Percentiles rank a stretch among this genome's conserved stretches.
These are phyloP conservation scores for Mikania micrantha DNA, from an alignment of 129 eudicot genomes.

Conservation along the genomic window DNA sequence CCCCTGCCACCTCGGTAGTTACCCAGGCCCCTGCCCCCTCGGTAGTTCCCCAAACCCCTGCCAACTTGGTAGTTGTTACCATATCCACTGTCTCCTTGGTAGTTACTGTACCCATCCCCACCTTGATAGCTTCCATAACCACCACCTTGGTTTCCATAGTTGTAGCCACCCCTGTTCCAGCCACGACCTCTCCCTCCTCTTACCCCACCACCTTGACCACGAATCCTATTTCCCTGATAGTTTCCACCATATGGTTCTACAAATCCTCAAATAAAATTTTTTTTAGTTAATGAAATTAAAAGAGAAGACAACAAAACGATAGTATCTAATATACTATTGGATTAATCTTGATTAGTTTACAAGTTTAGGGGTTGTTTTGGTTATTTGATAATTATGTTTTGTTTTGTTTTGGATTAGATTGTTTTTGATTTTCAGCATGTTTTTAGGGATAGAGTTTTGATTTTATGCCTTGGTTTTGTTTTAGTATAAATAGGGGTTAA, in stretches of 20 bases:
- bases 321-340: no score
- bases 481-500: no score
- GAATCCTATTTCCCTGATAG: constrained; percentile 32
- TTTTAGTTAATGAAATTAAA: background rate
- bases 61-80: constrained; percentile 20
- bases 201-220: constrained; percentile 64
- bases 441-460: no score
- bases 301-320: background rate
- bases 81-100: constrained; percentile 28
- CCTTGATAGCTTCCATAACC: constrained; percentile 24
- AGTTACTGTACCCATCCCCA: constrained; percentile 24
- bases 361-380: no score
- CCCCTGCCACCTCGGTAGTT: constrained; percentile 23
- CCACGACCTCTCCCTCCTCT: constrained; percentile 84
- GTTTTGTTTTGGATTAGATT: no score
- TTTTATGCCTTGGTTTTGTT: no score
- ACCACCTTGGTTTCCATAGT: constrained; percentile 38
- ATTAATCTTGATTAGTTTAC: no score
- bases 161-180: constrained; percentile 95
- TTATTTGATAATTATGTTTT: no score
- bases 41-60: constrained; percentile 33
- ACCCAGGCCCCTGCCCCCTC: no score
- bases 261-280: background rate
- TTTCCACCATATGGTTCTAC: constrained; percentile 57
- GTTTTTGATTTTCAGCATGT: no score